Percentiles rank a stretch among this genome's conserved stretches.
phyloP scores from a whole-genome alignment of 768 basidiomycete species.

The Arthromyces matolae region DNA sequence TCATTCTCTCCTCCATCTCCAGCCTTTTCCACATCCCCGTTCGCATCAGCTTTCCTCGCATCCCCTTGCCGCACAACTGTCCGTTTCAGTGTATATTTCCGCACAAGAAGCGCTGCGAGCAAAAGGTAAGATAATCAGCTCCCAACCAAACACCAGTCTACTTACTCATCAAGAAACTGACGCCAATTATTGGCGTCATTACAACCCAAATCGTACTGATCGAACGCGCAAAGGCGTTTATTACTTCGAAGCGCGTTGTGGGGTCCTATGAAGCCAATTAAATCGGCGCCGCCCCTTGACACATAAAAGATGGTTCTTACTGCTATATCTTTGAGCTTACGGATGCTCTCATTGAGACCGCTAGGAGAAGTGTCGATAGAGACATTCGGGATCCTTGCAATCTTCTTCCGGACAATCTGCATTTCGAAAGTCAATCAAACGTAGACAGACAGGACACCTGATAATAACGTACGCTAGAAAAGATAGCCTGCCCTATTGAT shows the following conservation, averaged over 20 bases:
- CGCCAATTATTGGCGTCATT: constrained; percentile 53
- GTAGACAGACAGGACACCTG: not conserved
- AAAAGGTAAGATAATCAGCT: not conserved
- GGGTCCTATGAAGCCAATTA: constrained; percentile 48
- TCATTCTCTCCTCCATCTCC: no score
- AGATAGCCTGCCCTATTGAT: constrained; percentile 69
- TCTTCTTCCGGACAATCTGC: constrained; percentile 35
- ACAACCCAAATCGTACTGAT: constrained; percentile 66
- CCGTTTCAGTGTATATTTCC: constrained; percentile 57
- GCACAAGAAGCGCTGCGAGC: constrained; percentile 47
- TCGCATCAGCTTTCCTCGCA: constrained; percentile 25
- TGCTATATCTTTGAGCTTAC: constrained; percentile 40
- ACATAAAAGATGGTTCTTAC: constrained; percentile 25
- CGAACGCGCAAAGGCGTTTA: constrained; percentile 61
- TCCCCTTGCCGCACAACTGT: constrained; percentile 39
- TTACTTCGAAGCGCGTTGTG: constrained; percentile 41
- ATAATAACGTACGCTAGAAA: constrained; percentile 44
- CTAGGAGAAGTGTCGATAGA: constrained; percentile 38
- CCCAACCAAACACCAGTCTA: not conserved
- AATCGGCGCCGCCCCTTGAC: no score
- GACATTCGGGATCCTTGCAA: constrained; percentile 35
- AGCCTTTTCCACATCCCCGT: constrained; percentile 19
- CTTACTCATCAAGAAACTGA: constrained; percentile 49
- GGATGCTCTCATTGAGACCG: constrained; percentile 44
- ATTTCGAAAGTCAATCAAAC: not conserved